These are phyloP conservation scores for Tetrahymena borealis DNA, from an alignment of 73 alveolate species.

Conservation along the genomic window DNA sequence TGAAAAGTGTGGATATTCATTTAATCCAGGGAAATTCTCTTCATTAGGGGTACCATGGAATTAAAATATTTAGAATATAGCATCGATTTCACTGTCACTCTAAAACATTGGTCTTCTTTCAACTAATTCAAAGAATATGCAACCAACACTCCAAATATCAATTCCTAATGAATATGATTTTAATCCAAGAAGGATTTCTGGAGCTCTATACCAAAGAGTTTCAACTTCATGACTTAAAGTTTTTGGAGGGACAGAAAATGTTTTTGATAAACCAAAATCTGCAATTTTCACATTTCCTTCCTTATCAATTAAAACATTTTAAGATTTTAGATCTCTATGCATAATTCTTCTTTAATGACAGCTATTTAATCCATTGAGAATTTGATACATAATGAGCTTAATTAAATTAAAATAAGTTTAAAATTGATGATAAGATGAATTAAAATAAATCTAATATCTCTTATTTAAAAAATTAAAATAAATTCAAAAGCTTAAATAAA, in stretches of 20 bases:
- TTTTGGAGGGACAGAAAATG: constrained; percentile 77
- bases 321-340: constrained; percentile 93
- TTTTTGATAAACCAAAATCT: constrained; percentile 94
- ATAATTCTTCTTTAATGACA: constrained; percentile 89
- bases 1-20: background rate
- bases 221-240: constrained; percentile 43
- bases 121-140: constrained; percentile 47
- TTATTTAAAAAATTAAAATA: too few relatives aligned
- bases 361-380: constrained; percentile 65
- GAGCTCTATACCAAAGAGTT: constrained; percentile 58
- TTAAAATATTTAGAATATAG: background rate
- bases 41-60: background rate
- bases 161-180: constrained; percentile 46
- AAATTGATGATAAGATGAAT: too few relatives aligned
- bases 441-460: too few relatives aligned
- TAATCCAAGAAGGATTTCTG: constrained; percentile 42
- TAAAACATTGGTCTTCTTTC: constrained; percentile 26
- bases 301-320: constrained; percentile 77
- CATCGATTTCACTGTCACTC: background rate
- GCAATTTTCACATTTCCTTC: constrained; percentile 69
- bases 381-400: constrained; percentile 31
- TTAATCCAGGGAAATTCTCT: background rate
- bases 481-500: background rate
- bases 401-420: too few relatives aligned
- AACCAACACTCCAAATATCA: constrained; percentile 58